A percentile compares a stretch with the other conserved stretches of the same genome.
Conservation (phyloP, 768 basidiomycete species). For the Lactifluus piperatus region DNA sequence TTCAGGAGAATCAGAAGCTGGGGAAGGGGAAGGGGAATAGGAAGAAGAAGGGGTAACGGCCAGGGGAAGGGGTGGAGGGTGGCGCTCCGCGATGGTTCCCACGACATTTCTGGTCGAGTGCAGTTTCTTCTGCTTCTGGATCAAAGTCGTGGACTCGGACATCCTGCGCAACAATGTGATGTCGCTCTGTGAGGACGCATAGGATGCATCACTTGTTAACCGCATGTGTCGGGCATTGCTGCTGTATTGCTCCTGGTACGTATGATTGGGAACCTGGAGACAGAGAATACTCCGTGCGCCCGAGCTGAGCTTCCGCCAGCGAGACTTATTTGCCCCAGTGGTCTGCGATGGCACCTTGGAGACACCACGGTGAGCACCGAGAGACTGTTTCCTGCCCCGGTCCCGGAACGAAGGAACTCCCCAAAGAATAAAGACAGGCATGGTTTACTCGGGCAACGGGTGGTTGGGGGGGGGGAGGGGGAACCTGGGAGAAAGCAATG, state of each 20-base stretch:
- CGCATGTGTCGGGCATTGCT: background rate
- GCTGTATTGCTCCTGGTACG: background rate
- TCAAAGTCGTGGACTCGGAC: background rate
- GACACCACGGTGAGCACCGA: background rate
- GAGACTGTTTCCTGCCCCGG: background rate
- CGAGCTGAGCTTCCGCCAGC: constrained; percentile 1
- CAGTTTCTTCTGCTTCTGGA: background rate
- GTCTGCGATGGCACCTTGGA: background rate
- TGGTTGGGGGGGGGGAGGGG: background rate
- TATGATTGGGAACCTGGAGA: background rate
- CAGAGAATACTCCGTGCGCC: constrained; percentile 5
- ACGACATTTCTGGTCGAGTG: background rate
- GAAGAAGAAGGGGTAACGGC: too few relatives aligned
- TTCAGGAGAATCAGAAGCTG: too few relatives aligned
- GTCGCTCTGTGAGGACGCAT: background rate
- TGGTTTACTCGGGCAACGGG: background rate
- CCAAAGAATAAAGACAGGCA: background rate
- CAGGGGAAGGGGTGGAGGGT: background rate
- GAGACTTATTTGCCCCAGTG: background rate
- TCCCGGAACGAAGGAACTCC: background rate
- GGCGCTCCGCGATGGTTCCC: background rate
- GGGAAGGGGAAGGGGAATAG: too few relatives aligned
- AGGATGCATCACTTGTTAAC: background rate
- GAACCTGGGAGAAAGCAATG: background rate
- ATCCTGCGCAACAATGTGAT: background rate